Base-by-base conservation (phyloP, 129 eudicot species). In the Chrysanthemum lavandulifolium region DNA sequence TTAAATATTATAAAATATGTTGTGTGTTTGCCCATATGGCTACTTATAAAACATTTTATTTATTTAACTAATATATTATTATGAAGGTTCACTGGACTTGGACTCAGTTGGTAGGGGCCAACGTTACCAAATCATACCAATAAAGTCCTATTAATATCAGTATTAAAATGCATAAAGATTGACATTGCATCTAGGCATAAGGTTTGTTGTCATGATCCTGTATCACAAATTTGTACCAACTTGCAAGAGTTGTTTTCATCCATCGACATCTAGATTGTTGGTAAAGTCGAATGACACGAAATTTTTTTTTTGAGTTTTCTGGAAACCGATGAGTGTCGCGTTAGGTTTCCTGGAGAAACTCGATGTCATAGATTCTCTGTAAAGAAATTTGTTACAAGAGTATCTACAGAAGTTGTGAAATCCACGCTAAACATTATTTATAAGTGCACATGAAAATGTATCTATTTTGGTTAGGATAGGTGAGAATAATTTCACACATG, bases 21-120 rank as follows among this genome's bases (percentile, higher is more conserved):
- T 27, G 59, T 67, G 29, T 51, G 15, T 61, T 70, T 71, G 6
- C 76, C 36, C 59, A 43, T 62, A 70, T 61, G 50, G 55, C 13
- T 33, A 62, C 25, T 62, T 51, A 52, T 64, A 60, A 59, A 13
- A 25, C 29, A 27, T 61, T 19, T 33, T 11, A 31, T 33, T 33
- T 33, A 33, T 33, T 33, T 33, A 33, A n/a, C 0, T 54, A 16
- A 62, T 27, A 21, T 15, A 50, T 61, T 53, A 45, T 57, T n/a
- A n/a, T n/a, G 27, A 52, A 78, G 82, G 77, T 78, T 67, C 82
- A 78, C 65, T 78, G 82, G 76, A 78, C 82, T 62, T 71, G 73
- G 59, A 64, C 73, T 67, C 16, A 63, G 53, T 13, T 27, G 58
- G 77, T 71, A 77, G 66, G 78, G 71, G 62, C 78, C 63, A 65